Conservation (phyloP, 495 filamentous ascomycete genomes). For the Xylaria flabelliformis region DNA sequence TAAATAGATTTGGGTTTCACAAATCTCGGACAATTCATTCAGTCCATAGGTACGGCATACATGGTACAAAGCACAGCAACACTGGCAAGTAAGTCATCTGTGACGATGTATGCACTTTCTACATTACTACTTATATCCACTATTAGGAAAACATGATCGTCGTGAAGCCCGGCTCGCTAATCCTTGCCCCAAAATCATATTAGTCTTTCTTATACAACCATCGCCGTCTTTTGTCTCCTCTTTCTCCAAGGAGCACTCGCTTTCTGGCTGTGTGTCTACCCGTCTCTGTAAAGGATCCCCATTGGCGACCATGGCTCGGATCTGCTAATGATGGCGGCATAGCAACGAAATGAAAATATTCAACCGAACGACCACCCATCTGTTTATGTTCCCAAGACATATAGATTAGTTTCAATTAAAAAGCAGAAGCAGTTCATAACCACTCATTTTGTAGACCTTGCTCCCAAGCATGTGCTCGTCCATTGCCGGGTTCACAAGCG, state of each 20-base stretch:
- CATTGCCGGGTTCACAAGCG: not conserved
- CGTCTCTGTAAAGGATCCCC: not conserved
- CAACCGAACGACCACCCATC: slow-evolving; percentile 23
- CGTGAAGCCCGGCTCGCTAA: slow-evolving; percentile 27
- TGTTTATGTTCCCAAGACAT: slow-evolving; percentile 25
- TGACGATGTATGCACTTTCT: slow-evolving; percentile 27
- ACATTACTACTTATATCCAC: slow-evolving; percentile 41
- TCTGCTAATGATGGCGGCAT: slow-evolving; percentile 10
- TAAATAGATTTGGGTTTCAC: not conserved
- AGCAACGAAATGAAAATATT: slow-evolving; percentile 26
- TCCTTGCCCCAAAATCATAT: slow-evolving; percentile 26
- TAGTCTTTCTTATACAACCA: slow-evolving; percentile 31
- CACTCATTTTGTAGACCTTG: slow-evolving; percentile 6
- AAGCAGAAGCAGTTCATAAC: slow-evolving; percentile 9
- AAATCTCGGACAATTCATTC: not conserved
- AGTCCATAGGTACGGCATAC: not conserved
- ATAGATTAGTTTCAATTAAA: slow-evolving; percentile 23
- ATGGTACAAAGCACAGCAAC: not conserved
- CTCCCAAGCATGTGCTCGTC: not conserved
- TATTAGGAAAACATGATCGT: slow-evolving; percentile 24
- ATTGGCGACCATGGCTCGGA: slow-evolving; percentile 4
- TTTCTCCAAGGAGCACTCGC: not conserved
- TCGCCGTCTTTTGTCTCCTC: slow-evolving; percentile 8
- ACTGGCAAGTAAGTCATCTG: not conserved
- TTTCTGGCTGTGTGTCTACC: slow-evolving; percentile 24